Evolutionary conservation across 2,329 filamentous ascomycete genomes (phyloP).

Genomic region (Paradendryphiella salina): DNA sequence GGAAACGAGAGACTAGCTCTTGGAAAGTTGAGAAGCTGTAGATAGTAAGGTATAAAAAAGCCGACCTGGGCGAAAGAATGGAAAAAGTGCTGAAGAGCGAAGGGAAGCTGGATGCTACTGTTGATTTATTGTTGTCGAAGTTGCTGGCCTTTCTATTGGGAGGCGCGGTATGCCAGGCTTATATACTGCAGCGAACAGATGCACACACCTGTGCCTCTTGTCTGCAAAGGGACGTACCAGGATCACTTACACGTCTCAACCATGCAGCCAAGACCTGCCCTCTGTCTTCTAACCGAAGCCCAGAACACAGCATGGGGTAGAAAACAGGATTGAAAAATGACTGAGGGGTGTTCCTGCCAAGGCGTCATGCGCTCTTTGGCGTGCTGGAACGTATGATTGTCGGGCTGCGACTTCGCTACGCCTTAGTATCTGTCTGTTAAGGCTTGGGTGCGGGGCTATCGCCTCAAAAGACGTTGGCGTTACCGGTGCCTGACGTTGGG

Average conservation of each 20-base stretch:
- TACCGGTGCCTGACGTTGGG: conserved; percentile 25
- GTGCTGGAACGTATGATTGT: conserved; percentile 43
- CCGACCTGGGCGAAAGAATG: conserved; percentile 42
- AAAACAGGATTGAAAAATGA: conserved; percentile 23
- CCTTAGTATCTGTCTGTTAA: conserved; percentile 28
- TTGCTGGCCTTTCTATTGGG: conserved; percentile 28
- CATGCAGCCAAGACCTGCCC: conserved; percentile 20
- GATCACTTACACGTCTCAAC: conserved; percentile 34
- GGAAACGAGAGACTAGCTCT: conserved; percentile 44
- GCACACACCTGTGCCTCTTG: conserved; percentile 7
- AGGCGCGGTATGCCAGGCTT: conserved; percentile 14
- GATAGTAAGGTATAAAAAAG: conserved; percentile 7
- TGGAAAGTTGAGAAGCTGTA: conserved; percentile 19
- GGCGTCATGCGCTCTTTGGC: conserved; percentile 36
- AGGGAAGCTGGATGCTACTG: conserved; percentile 28
- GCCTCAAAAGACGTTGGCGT: conserved; percentile 19
- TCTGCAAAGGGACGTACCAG: conserved; percentile 6
- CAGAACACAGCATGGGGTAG: conserved; percentile 11
- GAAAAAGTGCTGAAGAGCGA: conserved; percentile 26
- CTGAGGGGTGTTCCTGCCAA: conserved; percentile 30
- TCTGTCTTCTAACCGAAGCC: conserved; percentile 11
- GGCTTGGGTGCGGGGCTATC: conserved; percentile 19
- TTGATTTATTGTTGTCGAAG: conserved; percentile 25
- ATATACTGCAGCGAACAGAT: conserved; percentile 30
- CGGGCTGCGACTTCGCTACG: conserved; percentile 39